Evolutionary conservation across 2,329 filamentous ascomycete species (phyloP).

Genomic region (Grosmannia clavigera): DNA sequence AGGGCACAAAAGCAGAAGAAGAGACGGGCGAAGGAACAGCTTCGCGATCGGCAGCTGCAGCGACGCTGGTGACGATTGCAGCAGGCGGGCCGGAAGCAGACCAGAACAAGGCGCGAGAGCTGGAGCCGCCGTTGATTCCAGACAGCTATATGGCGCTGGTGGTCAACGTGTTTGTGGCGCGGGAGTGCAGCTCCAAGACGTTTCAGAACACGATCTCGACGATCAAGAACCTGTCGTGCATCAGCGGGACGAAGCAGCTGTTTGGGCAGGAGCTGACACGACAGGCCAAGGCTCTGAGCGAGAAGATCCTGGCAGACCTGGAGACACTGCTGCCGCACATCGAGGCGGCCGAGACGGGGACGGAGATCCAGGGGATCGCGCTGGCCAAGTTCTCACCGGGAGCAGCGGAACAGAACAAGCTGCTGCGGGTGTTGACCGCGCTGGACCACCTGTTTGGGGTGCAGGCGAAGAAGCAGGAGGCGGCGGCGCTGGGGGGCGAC

Average conservation of each 20-base stretch:
- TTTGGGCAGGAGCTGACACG: conserved; percentile 89
- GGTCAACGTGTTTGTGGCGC: conserved; percentile 91
- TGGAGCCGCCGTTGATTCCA: conserved; percentile 76
- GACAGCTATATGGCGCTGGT: conserved; percentile 83
- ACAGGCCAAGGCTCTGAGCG: conserved; percentile 74
- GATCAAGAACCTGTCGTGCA: conserved; percentile 94
- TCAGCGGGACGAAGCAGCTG: conserved; percentile 76
- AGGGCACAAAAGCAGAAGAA: conserved; percentile 3
- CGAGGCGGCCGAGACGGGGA: conserved; percentile 72
- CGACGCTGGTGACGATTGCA: background rate
- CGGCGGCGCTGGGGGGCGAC: conserved; percentile 1
- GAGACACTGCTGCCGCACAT: conserved; percentile 79
- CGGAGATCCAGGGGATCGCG: conserved; percentile 89
- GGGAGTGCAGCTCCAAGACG: conserved; percentile 93
- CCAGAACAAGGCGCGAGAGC: conserved; percentile 36
- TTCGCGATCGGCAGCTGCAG: background rate
- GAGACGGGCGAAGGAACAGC: no score
- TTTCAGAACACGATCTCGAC: conserved; percentile 96
- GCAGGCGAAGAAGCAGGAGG: conserved; percentile 49
- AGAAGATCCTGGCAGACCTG: conserved; percentile 74
- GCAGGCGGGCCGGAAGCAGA: background rate
- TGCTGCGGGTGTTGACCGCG: conserved; percentile 82
- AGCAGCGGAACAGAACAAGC: conserved; percentile 91
- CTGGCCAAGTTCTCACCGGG: conserved; percentile 91
- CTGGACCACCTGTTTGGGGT: conserved; percentile 91